Base-by-base conservation (phyloP, 2,329 filamentous ascomycete genomes). In the Sclerotinia subarctica region DNA sequence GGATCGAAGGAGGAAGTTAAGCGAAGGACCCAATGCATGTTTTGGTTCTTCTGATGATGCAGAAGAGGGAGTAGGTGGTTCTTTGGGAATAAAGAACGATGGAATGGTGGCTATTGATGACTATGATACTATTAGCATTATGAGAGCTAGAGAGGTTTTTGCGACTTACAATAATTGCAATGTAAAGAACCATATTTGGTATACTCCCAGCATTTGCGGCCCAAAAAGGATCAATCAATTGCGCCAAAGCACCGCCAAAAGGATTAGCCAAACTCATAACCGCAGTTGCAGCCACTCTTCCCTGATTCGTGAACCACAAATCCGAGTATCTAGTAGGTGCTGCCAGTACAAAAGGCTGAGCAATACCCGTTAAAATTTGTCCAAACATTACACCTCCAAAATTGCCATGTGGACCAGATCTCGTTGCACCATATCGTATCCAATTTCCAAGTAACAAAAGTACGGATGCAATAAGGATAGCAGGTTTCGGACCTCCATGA, bases 281-380 rank as follows among this genome's bases (percentile, higher is more conserved):
- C 0, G 94, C 95, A 0, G 94, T 98, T 24, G 94, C 94, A 66
- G 90, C 90, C 17, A 97, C 91, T 66, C 95, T 87, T 10, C 94
- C 94, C 15, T 83, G 82, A 74, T 91, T 89, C 1, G 92, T 94
- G 80, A 98, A 98, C 95, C 95, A 98, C 69, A 97, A 82, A 77
- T 97, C 94, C 66, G 92, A 95, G 79, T 96, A 99, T 70, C 92
- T 84, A 0, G 95, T 94, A 0, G 95, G 94, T 0, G 94, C 93
- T 8, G 90, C 88, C 13, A 98, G 86, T 17, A 96, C 92, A 78
- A 98, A 98, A 0, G 95, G 94, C 77, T 99, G 95, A 0, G 93
- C 89, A 51, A 97, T 84, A 0, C 94, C 95, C 64, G 91, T 93
- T 69, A 99, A 78, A 77, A 98, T 90, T 81, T 98, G 94, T 5